These are phyloP conservation scores for Alnus glutinosa DNA, from an alignment of 306 rosid species.

Conservation along the genomic window DNA sequence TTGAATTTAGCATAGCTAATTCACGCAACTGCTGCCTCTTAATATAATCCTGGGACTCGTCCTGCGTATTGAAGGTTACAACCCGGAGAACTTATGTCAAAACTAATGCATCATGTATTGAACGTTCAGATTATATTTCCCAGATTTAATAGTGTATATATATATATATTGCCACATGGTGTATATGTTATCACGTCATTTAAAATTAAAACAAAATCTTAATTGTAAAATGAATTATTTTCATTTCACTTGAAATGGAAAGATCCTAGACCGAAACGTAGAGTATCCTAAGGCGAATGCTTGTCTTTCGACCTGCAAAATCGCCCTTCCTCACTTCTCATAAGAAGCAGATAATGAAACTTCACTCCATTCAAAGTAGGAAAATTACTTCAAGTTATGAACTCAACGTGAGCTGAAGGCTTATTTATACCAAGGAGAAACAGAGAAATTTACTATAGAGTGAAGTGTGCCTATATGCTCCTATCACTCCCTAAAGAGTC, in stretches of 20 bases:
- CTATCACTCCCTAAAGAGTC: not conserved
- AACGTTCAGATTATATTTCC: too few species aligned
- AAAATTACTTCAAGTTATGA: slow-evolving; percentile 7
- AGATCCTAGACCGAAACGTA: not conserved
- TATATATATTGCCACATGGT: too few species aligned
- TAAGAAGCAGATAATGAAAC: slow-evolving; percentile 8
- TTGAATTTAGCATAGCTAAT: slow-evolving; percentile 84
- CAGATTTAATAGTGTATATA: too few species aligned
- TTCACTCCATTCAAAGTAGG: not conserved
- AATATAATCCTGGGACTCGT: slow-evolving; percentile 85
- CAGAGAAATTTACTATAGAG: not conserved
- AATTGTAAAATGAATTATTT: too few species aligned
- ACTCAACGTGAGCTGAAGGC: not conserved
- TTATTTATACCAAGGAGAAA: slow-evolving; percentile 8
- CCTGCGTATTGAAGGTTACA: slow-evolving; percentile 52
- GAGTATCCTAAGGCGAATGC: not conserved
- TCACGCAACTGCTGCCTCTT: slow-evolving; percentile 95
- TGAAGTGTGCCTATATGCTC: not conserved
- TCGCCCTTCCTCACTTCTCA: slow-evolving; percentile 8
- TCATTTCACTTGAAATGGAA: too few species aligned
- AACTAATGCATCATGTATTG: not conserved
- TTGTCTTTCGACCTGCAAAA: slow-evolving; percentile 12
- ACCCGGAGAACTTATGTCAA: slow-evolving; percentile 15
- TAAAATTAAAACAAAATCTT: too few species aligned
- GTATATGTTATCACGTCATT: too few species aligned